These are phyloP conservation scores for Cordia subcordata DNA, from an alignment of 257 asterid species.

Conservation along the genomic window DNA sequence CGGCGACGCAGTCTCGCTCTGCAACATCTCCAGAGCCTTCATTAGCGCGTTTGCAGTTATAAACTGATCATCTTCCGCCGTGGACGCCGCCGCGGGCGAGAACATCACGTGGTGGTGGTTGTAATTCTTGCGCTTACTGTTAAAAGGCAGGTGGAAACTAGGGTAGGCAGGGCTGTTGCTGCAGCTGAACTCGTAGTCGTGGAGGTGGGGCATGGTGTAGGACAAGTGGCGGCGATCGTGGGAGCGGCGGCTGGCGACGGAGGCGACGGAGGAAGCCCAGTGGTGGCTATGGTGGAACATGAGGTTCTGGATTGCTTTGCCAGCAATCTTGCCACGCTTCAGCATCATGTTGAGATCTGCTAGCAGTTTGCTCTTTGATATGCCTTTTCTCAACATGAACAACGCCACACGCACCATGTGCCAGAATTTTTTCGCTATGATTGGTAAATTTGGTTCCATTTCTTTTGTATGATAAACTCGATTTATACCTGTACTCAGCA, in stretches of 20 bases:
- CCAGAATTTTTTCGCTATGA: conserved; percentile 18
- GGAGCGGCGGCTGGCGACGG: not conserved
- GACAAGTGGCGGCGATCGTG: not conserved
- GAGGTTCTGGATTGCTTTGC: conserved; percentile 19
- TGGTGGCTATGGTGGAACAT: conserved; percentile 17
- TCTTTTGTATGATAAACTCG: no score
- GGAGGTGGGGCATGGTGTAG: not conserved
- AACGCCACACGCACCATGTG: conserved; percentile 9
- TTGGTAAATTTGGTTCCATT: conserved; percentile 24
- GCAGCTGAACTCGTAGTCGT: conserved; percentile 19
- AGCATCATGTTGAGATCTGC: conserved; percentile 20
- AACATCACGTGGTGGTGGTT: not conserved
- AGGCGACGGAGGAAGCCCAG: not conserved
- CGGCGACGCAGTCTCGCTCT: conserved; percentile 51
- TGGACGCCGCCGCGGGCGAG: not conserved
- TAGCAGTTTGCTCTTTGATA: conserved; percentile 23
- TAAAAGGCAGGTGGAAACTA: not conserved
- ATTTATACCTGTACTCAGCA: no score
- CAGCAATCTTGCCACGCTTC: conserved; percentile 23
- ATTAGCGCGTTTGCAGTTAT: conserved; percentile 12
- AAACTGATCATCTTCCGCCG: not conserved
- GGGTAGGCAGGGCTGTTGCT: conserved; percentile 12
- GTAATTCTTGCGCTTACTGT: not conserved
- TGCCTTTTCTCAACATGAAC: conserved; percentile 21
- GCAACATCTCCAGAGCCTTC: conserved; percentile 42